Conservation (phyloP, 176 grass and related monocot genomes). For the Oryza nivara region DNA sequence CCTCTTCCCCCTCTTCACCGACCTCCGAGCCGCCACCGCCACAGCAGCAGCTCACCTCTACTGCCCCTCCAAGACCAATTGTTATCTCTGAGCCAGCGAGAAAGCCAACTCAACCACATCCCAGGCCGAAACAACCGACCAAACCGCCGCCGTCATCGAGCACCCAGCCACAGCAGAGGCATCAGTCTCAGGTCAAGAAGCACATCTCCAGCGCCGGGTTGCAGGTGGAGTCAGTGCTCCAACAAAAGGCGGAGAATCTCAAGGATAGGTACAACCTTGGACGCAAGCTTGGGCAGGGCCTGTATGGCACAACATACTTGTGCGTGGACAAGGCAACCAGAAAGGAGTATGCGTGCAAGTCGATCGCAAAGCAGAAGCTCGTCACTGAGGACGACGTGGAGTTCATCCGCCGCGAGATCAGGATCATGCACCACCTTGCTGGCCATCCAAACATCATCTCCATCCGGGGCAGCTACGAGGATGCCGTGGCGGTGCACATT, state of each 20-base stretch:
- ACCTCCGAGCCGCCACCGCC: neutral
- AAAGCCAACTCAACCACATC: too few relatives aligned
- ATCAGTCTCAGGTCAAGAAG: constrained; percentile 39
- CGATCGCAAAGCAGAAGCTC: constrained; percentile 71
- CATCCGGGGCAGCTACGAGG: constrained; percentile 48
- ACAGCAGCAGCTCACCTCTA: too few relatives aligned
- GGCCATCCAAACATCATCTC: constrained; percentile 53
- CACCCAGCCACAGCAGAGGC: neutral
- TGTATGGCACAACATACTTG: constrained; percentile 59
- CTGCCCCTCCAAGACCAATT: too few relatives aligned
- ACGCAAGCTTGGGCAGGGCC: constrained; percentile 46
- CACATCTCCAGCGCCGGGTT: constrained; percentile 52
- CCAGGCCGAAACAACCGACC: neutral
- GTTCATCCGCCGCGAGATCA: constrained; percentile 57
- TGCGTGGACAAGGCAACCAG: constrained; percentile 54
- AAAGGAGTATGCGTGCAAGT: constrained; percentile 66
- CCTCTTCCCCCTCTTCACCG: too few relatives aligned
- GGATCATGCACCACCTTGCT: constrained; percentile 67
- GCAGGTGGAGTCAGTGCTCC: constrained; percentile 47
- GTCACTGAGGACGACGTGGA: constrained; percentile 56
- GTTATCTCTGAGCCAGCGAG: too few relatives aligned
- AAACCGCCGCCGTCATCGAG: neutral
- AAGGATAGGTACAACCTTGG: constrained; percentile 60
- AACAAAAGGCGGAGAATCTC: constrained; percentile 51
- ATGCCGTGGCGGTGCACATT: constrained; percentile 48